phyloP scores from a whole-genome alignment of 441 rosid genomes.

The Populus hybrid region DNA sequence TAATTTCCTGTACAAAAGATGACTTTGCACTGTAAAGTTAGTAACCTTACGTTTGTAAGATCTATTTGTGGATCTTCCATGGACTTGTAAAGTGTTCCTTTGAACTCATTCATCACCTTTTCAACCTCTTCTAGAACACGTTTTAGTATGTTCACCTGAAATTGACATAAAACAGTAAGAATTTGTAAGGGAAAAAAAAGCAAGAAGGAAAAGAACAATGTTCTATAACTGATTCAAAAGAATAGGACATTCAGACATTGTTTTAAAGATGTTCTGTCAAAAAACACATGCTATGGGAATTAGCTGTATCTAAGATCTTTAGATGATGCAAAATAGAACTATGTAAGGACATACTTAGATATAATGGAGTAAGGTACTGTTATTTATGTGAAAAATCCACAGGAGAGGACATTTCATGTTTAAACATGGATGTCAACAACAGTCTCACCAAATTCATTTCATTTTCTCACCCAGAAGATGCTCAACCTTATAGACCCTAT shows the following conservation, averaged over 20 bases:
- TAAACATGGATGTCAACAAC: background rate
- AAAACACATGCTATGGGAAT: background rate
- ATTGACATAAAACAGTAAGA: conserved; percentile 21
- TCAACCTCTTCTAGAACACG: conserved; percentile 99
- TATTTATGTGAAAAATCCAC: background rate
- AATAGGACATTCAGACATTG: background rate
- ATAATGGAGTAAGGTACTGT: background rate
- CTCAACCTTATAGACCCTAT: background rate
- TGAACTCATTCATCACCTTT: conserved; percentile 93
- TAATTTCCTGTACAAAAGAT: conserved; percentile 1
- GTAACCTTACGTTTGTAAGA: conserved; percentile 64
- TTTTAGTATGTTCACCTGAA: conserved; percentile 91
- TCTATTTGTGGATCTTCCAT: conserved; percentile 98
- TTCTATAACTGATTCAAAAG: conserved; percentile 1
- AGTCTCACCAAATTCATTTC: background rate
- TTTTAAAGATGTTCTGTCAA: background rate
- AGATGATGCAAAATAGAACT: background rate
- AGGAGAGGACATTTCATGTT: conserved; percentile 6
- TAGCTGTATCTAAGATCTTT: background rate
- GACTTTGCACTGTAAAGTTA: background rate
- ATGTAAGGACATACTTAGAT: background rate
- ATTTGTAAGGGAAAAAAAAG: conserved; percentile 4
- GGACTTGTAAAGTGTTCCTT: conserved; percentile 87
- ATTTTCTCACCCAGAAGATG: background rate
- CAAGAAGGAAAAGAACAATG: conserved; percentile 8